These are phyloP conservation scores for Aspergillus sp. DNA, from an alignment of 2,329 filamentous ascomycete genomes.

Conservation along the genomic window DNA sequence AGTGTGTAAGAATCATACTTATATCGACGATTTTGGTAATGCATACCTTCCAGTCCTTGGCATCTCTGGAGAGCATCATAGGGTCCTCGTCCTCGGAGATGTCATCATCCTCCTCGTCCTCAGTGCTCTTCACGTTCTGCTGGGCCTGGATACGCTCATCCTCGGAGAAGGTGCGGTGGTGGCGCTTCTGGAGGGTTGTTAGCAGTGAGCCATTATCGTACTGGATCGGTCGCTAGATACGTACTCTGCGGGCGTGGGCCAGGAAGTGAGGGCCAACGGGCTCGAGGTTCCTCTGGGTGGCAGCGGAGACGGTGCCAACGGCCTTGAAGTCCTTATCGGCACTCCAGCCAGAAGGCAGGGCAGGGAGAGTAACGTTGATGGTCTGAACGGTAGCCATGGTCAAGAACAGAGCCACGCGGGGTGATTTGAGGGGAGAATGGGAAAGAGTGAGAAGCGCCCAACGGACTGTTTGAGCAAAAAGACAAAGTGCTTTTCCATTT, in stretches of 20 bases:
- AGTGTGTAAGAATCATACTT: conserved; percentile 15
- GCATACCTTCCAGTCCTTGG: conserved; percentile 98
- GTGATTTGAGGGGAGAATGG: conserved; percentile 2
- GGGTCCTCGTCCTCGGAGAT: conserved; percentile 93
- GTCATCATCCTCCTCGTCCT: conserved; percentile 85
- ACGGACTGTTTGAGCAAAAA: too few species aligned
- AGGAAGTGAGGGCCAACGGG: conserved; percentile 97
- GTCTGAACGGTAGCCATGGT: conserved; percentile 64
- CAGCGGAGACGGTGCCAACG: conserved; percentile 71
- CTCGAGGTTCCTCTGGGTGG: conserved; percentile 86
- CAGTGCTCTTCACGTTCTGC: conserved; percentile 91
- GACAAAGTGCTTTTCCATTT: conserved; percentile 32
- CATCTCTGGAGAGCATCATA: conserved; percentile 85
- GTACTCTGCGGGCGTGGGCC: conserved; percentile 88
- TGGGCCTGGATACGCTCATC: conserved; percentile 97
- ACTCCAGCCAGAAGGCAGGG: conserved; percentile 77
- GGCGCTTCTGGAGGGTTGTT: conserved; percentile 60
- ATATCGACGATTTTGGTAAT: not conserved
- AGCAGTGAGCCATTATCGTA: conserved; percentile 12
- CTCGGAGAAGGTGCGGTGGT: conserved; percentile 97
- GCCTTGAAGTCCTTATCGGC: conserved; percentile 88
- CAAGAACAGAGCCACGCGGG: conserved; percentile 11
- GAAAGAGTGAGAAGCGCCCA: conserved; percentile 17
- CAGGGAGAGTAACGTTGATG: conserved; percentile 59
- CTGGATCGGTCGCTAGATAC: conserved; percentile 22